phyloP scores from a whole-genome alignment of 2,329 filamentous ascomycete species.

The Huntiella omanensis region DNA sequence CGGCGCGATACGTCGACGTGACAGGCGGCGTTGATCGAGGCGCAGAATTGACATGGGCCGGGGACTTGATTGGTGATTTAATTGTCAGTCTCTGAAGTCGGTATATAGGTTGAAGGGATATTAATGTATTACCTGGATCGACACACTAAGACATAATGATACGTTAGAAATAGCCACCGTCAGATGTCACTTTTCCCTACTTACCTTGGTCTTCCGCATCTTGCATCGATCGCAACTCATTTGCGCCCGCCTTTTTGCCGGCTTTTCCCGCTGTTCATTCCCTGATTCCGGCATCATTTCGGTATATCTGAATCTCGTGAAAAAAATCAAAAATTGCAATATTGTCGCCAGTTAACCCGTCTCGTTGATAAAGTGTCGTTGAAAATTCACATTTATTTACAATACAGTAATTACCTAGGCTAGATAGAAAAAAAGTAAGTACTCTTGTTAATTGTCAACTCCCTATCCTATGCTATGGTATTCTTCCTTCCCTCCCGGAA shows the following conservation, averaged over 20 bases:
- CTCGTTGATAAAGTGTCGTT: no score
- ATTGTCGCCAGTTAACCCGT: no score
- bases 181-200: constrained; percentile 8
- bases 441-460: no score
- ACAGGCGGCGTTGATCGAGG: constrained; percentile 15
- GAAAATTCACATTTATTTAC: no score
- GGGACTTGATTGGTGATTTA: constrained; percentile 12
- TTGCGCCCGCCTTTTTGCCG: constrained; percentile 14
- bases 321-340: no score
- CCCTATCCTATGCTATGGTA: no score
- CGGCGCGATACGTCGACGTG: constrained; percentile 16
- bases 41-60: constrained; percentile 16
- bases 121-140: constrained; percentile 7
- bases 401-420: no score
- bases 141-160: constrained; percentile 8
- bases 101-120: no score
- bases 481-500: no score
- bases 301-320: not conserved
- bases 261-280: constrained; percentile 3
- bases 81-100: not conserved
- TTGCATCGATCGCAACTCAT: constrained; percentile 18
- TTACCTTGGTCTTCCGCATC: constrained; percentile 16
- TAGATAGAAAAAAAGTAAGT: no score
- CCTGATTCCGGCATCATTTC: not conserved
- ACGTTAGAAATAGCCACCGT: constrained; percentile 9